Conservation (phyloP, 768 basidiomycete species). For the Butyriboletus loyo region DNA sequence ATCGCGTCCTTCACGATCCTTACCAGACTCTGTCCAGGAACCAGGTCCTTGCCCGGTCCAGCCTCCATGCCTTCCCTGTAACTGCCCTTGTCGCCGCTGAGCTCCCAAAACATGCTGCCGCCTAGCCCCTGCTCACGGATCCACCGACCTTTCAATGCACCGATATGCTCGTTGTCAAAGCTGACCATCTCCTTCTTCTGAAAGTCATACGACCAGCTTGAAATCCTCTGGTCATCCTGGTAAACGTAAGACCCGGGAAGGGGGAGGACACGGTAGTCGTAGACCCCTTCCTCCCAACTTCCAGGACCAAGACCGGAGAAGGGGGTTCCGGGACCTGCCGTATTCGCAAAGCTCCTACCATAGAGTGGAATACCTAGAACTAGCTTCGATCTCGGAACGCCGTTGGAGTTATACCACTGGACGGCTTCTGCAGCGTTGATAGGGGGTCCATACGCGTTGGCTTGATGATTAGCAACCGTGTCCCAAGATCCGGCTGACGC, state of each 20-base stretch:
- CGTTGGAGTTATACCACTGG: constrained; percentile 64
- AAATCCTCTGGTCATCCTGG: constrained; percentile 62
- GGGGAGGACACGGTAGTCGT: constrained; percentile 91
- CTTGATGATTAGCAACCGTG: constrained; percentile 71
- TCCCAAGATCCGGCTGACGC: constrained; percentile 75
- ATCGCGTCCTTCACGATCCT: constrained; percentile 74
- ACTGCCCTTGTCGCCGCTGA: constrained; percentile 80
- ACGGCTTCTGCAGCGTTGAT: constrained; percentile 65
- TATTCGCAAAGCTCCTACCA: constrained; percentile 86
- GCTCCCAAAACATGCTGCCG: constrained; percentile 95
- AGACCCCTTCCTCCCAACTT: constrained; percentile 88
- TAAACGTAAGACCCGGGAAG: constrained; percentile 64
- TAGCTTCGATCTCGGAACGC: constrained; percentile 75
- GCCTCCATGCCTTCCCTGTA: constrained; percentile 69
- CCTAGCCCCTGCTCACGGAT: constrained; percentile 74
- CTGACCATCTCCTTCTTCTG: constrained; percentile 75
- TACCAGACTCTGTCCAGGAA: constrained; percentile 70
- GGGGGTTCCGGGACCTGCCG: constrained; percentile 73
- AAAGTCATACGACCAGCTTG: constrained; percentile 84
- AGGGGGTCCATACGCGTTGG: constrained; percentile 71
- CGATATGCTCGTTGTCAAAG: constrained; percentile 73
- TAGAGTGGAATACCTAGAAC: constrained; percentile 92
- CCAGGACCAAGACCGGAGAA: constrained; percentile 85
- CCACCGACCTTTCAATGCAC: constrained; percentile 72
- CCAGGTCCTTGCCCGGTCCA: constrained; percentile 70